These are phyloP conservation scores for Byssothecium circinans DNA, from an alignment of 2,329 filamentous ascomycete genomes.

Conservation along the genomic window DNA sequence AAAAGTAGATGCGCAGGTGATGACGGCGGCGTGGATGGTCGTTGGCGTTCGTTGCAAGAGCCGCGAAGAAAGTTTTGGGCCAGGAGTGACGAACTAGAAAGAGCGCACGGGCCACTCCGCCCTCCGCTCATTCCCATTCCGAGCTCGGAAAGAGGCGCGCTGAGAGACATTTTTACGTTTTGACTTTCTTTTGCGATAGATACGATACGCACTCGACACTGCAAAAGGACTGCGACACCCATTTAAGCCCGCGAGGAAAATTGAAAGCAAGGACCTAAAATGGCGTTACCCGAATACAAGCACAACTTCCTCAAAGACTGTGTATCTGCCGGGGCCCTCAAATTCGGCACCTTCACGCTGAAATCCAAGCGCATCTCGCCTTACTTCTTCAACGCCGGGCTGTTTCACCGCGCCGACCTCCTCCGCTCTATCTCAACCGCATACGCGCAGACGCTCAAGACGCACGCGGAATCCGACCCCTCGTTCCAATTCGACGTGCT, in stretches of 20 bases:
- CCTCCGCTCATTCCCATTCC: constrained; percentile 22
- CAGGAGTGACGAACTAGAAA: constrained; percentile 24
- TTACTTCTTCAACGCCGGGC: constrained; percentile 97
- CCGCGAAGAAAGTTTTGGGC: constrained; percentile 37
- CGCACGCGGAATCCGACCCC: constrained; percentile 46
- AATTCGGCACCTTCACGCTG: constrained; percentile 82
- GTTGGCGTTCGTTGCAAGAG: constrained; percentile 21
- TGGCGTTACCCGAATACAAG: constrained; percentile 55
- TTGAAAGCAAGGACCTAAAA: too few species aligned
- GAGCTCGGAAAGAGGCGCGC: too few species aligned
- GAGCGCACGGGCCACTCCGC: constrained; percentile 21
- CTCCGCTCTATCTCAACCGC: constrained; percentile 77
- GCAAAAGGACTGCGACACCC: background rate
- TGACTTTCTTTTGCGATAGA: too few species aligned
- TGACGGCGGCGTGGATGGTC: constrained; percentile 18
- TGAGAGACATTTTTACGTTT: too few species aligned
- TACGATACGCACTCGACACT: too few species aligned
- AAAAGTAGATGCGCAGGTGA: constrained; percentile 32
- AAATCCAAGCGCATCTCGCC: constrained; percentile 90
- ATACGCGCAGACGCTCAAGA: constrained; percentile 67
- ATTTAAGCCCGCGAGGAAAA: background rate
- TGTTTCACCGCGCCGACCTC: constrained; percentile 80
- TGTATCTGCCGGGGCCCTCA: constrained; percentile 69
- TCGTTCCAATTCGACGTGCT: constrained; percentile 75
- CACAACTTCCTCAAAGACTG: constrained; percentile 70